Base-by-base conservation (phyloP, 192 early-diverging fungal genomes). In the Endogone sp. region DNA sequence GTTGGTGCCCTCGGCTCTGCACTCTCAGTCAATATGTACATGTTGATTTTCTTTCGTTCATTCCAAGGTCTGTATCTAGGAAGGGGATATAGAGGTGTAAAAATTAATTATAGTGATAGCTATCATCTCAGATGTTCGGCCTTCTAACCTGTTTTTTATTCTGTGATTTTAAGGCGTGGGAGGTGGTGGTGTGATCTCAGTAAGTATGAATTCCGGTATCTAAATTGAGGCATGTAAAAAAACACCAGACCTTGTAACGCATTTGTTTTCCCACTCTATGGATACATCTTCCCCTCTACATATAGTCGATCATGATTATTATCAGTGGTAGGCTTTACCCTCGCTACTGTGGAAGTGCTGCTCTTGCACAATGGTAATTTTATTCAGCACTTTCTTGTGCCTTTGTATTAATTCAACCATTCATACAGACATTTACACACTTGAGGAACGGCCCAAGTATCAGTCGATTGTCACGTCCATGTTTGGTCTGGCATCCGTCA, bases 11-110 rank as follows among this genome's bases (percentile, higher is more conserved):
- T 83, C 11, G 83, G 84, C 9, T 86, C 82, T 69, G 80, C 87
- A 3, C 59, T 78, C 54, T 77, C 89, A 4, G 76, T 68, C 4
- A 88, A 75, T 23, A 93, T 93, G 76, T 75, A 67, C 32, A 82
- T 88, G 79, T 70, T 93, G 25, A 92, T 92, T 32, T 71, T 81
- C 37, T 85, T 81, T 29, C 85, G 92, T 22, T 84, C 80, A 8
- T 64, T 91, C 0, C 29, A 79, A 68, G 91, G 91, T 25, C 21
- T 90, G 16, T 44, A 44, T 4, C 37, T 44, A 44, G 37, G 6
- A 44, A 49, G 37, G n/a, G n/a, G n/a, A n/a, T n/a, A n/a, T n/a
- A n/a, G n/a, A n/a, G n/a, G n/a, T n/a, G n/a, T n/a, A n/a, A n/a
- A n/a, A n/a, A 11, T 49, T 49, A 16, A 49, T 1, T 49, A 16